Evolutionary conservation across 169 alveolate genomes (phyloP).

Genomic region (Cystoisospora suis): DNA sequence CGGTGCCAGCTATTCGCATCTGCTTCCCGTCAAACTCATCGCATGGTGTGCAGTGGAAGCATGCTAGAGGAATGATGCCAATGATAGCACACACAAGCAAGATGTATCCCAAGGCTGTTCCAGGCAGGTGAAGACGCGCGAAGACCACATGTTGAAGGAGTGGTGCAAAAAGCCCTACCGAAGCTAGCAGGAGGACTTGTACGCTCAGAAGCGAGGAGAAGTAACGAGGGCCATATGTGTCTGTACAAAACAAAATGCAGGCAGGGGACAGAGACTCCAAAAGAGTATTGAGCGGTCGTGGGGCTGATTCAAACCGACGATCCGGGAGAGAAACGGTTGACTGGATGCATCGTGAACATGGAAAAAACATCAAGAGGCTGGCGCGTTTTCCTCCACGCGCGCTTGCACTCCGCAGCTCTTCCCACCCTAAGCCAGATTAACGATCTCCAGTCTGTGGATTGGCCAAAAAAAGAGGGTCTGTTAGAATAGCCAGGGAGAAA

Average conservation of each 20-base stretch:
- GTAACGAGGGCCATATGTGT: not conserved
- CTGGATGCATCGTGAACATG: too few relatives aligned
- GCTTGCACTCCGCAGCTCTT: too few relatives aligned
- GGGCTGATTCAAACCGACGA: too few relatives aligned
- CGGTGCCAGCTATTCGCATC: not conserved
- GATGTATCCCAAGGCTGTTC: not conserved
- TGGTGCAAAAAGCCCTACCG: slow-evolving; percentile 7
- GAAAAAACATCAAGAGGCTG: too few relatives aligned
- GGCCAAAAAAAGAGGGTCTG: too few relatives aligned
- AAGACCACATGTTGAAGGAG: not conserved
- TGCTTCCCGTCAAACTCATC: not conserved
- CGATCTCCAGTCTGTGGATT: too few relatives aligned
- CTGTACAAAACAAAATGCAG: not conserved
- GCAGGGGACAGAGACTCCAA: too few relatives aligned
- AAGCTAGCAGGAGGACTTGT: not conserved
- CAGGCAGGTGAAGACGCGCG: not conserved
- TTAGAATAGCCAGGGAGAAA: too few relatives aligned
- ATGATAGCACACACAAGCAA: not conserved
- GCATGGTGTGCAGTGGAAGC: slow-evolving; percentile 4
- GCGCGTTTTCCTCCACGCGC: too few relatives aligned
- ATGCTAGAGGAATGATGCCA: not conserved
- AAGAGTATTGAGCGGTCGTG: too few relatives aligned
- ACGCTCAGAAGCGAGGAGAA: not conserved
- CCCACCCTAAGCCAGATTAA: too few relatives aligned
- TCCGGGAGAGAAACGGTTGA: too few relatives aligned